phyloP scores from a whole-genome alignment of 768 basidiomycete species.

The Thelephora ganbajun region DNA sequence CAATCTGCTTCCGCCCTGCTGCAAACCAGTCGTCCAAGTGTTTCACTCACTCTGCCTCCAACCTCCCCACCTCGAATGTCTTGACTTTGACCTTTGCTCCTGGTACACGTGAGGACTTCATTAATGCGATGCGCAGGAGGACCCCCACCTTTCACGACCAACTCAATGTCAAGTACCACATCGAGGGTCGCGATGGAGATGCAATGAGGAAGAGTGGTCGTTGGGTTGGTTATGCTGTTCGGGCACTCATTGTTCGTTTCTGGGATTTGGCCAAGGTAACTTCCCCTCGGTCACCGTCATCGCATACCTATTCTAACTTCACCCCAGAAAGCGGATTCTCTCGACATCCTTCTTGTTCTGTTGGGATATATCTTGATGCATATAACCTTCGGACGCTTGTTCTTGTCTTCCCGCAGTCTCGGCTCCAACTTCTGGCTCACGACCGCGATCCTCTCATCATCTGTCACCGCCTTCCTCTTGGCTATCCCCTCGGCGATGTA shows the following conservation, averaged over 20 bases:
- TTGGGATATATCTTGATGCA: conserved; percentile 95
- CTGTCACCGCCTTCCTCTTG: conserved; percentile 72
- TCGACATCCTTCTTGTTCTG: conserved; percentile 90
- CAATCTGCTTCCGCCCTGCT: conserved; percentile 33
- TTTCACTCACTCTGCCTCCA: conserved; percentile 25
- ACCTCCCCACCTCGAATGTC: conserved; percentile 22
- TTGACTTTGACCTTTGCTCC: conserved; percentile 39
- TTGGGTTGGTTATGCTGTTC: conserved; percentile 82
- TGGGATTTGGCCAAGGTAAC: conserved; percentile 72
- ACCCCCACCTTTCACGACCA: conserved; percentile 1
- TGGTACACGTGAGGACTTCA: conserved; percentile 37
- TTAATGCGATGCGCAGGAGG: conserved; percentile 20
- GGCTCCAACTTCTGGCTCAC: conserved; percentile 65
- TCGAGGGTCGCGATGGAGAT: conserved; percentile 30
- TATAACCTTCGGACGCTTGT: conserved; percentile 81
- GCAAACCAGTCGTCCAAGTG: conserved; percentile 18
- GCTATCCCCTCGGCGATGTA: conserved; percentile 66
- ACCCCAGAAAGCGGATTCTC: conserved; percentile 76
- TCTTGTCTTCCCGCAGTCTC: conserved; percentile 76
- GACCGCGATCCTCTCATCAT: conserved; percentile 66
- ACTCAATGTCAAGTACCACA: conserved; percentile 30
- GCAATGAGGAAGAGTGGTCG: conserved; percentile 62
- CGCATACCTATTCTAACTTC: neutral
- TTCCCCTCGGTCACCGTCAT: conserved; percentile 7
- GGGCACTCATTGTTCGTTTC: conserved; percentile 65